These are phyloP conservation scores for Gynandropsis gynandra DNA, from an alignment of 345 rosid species.

Conservation along the genomic window DNA sequence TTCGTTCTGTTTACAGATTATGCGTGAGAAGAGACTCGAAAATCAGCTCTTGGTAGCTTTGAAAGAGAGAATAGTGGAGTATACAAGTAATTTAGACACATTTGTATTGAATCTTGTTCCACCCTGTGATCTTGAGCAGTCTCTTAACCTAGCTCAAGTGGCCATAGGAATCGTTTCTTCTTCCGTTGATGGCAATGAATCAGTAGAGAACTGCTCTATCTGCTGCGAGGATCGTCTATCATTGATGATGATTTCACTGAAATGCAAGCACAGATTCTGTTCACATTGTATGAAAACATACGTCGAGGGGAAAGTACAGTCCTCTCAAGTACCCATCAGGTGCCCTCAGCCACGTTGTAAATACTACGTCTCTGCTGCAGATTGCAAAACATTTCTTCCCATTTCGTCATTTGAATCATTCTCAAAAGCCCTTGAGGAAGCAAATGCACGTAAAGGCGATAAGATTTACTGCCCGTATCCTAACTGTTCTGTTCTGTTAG, in stretches of 20 bases:
- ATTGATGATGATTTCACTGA: conserved; percentile 68
- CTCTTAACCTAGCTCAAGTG: conserved; percentile 63
- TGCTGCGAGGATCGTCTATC: conserved; percentile 82
- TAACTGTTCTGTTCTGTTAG: conserved; percentile 70
- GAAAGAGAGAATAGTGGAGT: conserved; percentile 67
- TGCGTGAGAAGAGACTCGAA: conserved; percentile 48
- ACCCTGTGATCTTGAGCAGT: conserved; percentile 44
- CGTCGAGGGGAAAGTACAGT: conserved; percentile 69
- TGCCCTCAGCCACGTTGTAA: conserved; percentile 90
- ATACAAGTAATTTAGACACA: conserved; percentile 48
- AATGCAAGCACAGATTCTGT: conserved; percentile 89
- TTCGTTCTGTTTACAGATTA: conserved; percentile 43
- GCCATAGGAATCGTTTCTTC: conserved; percentile 72
- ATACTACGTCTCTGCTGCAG: conserved; percentile 49
- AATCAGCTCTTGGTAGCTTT: conserved; percentile 62
- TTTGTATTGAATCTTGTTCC: conserved; percentile 64
- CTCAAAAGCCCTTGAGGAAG: conserved; percentile 64
- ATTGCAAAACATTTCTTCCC: conserved; percentile 73
- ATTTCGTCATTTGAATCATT: conserved; percentile 47
- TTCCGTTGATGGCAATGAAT: conserved; percentile 31
- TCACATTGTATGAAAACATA: conserved; percentile 90
- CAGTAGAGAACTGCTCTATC: conserved; percentile 60
- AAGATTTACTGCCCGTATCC: conserved; percentile 87
- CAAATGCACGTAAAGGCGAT: conserved; percentile 40
- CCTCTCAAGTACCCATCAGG: conserved; percentile 73